Evolutionary conservation across 225 moss, liverwort and hornwort species (phyloP), one percentile per base, ranked within the genome.

Genomic region (Bryum argenteum): DNA sequence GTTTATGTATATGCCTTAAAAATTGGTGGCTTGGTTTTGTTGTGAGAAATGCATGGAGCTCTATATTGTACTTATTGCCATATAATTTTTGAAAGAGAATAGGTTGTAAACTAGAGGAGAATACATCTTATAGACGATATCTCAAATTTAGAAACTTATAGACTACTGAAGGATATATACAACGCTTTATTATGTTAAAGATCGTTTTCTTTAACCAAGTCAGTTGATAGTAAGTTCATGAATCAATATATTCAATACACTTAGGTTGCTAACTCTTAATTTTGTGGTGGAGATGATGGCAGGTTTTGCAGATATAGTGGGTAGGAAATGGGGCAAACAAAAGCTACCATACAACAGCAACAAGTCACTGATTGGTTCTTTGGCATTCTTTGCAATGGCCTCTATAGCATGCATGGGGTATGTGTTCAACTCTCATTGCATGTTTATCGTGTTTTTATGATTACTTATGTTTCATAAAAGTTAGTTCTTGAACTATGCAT

Each of bases 301-400:
- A 93, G 92, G 92, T 58, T 87, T 90, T 81, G 90, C 93, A 22
- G 93, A 93, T 78, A 85, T 93, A n/a, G 75, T 93, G 54, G 93
- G 93, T 69, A 87, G 90, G 68, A 87, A 81, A 20, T 87, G 82
- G 77, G 90, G 92, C 50, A 80, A 43, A 52, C 66, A 15, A 17
- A 90, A 87, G 77, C 26, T 90, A 42, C 87, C 85, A 11, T 89
- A 85, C 68, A 93, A 90, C 76, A 73, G 61, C 68, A 74, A 74
- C 15, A 93, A 93, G 58, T 82, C 93, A 10, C 13, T 70, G 65
- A 71, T 85, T 38, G 93, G 90, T 17, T 85, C 80, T 38, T 16
- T 89, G 55, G 80, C 70, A 58, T 89, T 90, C 76, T 85, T 93
- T 42, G 58, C 82, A 22, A 69, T 71, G 67, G 87, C 79, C 70